phyloP scores from a whole-genome alignment of 2,329 filamentous ascomycete species.

The Curvularia verruculosa region DNA sequence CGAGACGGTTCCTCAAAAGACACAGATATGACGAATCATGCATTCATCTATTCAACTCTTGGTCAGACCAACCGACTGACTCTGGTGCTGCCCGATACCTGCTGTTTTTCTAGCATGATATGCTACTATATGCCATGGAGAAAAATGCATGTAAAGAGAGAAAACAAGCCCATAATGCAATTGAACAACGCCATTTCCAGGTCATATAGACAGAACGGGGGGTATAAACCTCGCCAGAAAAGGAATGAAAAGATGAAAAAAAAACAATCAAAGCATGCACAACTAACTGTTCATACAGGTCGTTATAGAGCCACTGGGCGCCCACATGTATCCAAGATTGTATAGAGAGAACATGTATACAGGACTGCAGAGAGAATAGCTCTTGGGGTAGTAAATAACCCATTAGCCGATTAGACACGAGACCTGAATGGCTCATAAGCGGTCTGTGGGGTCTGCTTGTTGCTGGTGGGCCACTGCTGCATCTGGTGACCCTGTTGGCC shows the following conservation, averaged over 20 bases:
- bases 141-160: not conserved
- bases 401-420: slow-evolving; percentile 26
- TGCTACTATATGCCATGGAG: not conserved
- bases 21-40: not conserved
- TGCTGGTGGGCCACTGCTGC: slow-evolving; percentile 21
- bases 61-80: not conserved
- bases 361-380: not conserved
- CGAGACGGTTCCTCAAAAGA: not conserved
- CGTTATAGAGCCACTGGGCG: slow-evolving; percentile 7
- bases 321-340: not conserved
- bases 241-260: not conserved
- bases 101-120: not conserved
- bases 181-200: slow-evolving; percentile 1
- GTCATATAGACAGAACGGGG: not conserved
- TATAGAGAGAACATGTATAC: too few species aligned
- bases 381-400: not conserved
- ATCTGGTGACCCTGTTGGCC: slow-evolving; percentile 36
- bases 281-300: slow-evolving; percentile 20
- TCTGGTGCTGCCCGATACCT: not conserved
- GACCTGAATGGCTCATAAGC: slow-evolving; percentile 54
- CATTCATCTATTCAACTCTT: not conserved
- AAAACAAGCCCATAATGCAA: not conserved
- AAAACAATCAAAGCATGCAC: not conserved
- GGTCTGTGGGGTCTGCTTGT: slow-evolving; percentile 34
- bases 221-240: slow-evolving; percentile 4